Evolutionary conservation across 345 rosid genomes (phyloP).

Genomic region (Toxicodendron radicans): DNA sequence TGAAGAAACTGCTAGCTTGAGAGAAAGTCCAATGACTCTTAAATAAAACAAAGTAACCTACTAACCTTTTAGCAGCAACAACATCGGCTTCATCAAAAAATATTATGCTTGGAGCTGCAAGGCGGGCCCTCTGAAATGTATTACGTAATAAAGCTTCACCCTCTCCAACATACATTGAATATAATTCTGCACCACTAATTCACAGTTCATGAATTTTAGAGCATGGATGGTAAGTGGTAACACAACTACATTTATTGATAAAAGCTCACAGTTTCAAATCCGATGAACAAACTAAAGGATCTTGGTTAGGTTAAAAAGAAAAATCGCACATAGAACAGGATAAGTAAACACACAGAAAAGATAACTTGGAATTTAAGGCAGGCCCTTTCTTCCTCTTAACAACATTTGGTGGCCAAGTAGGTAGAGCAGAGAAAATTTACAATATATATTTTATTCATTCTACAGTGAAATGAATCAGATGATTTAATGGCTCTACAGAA

Average conservation of each 20-base stretch:
- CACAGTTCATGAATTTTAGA: conserved; percentile 4
- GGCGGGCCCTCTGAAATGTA: conserved; percentile 88
- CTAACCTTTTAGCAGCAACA: conserved; percentile 78
- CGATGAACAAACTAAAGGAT: not conserved
- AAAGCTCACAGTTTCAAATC: not conserved
- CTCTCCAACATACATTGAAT: conserved; percentile 98
- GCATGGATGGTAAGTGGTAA: not conserved
- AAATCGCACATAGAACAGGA: not conserved
- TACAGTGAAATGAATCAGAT: not conserved
- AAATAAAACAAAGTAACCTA: conserved; percentile 5
- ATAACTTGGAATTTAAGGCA: not conserved
- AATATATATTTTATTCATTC: not conserved
- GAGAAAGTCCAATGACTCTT: not conserved
- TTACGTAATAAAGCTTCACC: conserved; percentile 89
- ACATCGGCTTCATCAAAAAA: conserved; percentile 96
- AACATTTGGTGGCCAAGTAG: not conserved
- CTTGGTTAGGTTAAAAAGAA: not conserved
- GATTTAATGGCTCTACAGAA: not conserved
- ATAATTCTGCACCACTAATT: conserved; percentile 87
- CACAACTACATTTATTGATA: not conserved
- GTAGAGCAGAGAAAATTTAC: not conserved
- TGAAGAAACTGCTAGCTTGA: not conserved
- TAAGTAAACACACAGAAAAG: not conserved
- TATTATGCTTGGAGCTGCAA: conserved; percentile 91
- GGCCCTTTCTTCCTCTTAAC: not conserved